Evolutionary conservation across 1,284 basidiomycete species (phyloP).

Genomic region (Rhodofomes roseus): DNA sequence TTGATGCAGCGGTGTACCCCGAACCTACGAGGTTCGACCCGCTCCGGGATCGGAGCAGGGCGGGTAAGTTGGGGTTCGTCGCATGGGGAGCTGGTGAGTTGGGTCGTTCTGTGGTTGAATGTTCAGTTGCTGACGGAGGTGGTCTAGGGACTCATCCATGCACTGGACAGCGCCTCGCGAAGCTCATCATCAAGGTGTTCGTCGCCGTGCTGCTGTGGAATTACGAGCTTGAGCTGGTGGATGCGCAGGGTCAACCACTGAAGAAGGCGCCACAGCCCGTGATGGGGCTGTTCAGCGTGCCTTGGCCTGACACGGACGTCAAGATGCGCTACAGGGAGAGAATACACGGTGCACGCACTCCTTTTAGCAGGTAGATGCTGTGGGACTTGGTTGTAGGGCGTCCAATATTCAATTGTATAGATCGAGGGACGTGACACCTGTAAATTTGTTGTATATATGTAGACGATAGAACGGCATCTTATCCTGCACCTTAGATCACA

Average conservation of each 20-base stretch:
- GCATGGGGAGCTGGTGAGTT: constrained; percentile 31
- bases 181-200: constrained; percentile 35
- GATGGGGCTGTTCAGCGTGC: background rate
- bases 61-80: constrained; percentile 16
- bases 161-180: constrained; percentile 33
- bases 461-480: background rate
- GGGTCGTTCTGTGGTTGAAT: background rate
- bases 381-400: no score
- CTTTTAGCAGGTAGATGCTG: background rate
- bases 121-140: background rate
- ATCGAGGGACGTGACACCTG: background rate
- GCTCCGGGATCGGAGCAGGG: constrained; percentile 12
- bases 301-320: background rate
- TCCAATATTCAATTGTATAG: no score
- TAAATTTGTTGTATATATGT: background rate
- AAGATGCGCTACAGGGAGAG: background rate
- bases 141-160: constrained; percentile 29
- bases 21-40: constrained; percentile 34
- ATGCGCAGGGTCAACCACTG: constrained; percentile 11
- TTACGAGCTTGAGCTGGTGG: constrained; percentile 32
- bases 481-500: no score
- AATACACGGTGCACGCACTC: background rate
- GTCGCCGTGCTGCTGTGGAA: constrained; percentile 29
- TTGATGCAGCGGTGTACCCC: constrained; percentile 32
- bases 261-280: background rate